Evolutionary conservation across 306 rosid genomes (phyloP).

Genomic region (Medicago arabica): DNA sequence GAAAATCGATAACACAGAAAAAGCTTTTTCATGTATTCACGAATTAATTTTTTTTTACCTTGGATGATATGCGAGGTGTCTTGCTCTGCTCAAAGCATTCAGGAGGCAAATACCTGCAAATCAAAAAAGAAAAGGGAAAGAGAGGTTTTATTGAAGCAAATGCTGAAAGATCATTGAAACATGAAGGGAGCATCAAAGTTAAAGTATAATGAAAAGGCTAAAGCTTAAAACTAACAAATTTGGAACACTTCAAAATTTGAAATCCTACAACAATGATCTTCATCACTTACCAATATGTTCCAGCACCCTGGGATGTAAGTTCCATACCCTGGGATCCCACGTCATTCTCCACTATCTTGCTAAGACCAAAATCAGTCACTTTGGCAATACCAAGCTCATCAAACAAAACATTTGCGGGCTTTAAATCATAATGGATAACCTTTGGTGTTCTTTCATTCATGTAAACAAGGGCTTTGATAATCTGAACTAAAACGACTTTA

Average conservation of each 20-base stretch:
- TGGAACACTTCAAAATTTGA: conserved; percentile 28
- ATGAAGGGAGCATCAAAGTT: too few relatives aligned
- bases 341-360: conserved; percentile 96
- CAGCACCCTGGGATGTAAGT: conserved; percentile 99
- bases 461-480: conserved; percentile 91
- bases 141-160: conserved; percentile 2
- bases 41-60: too few relatives aligned
- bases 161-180: not conserved
- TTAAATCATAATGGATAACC: conserved; percentile 95
- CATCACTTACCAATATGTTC: conserved; percentile 91
- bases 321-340: conserved; percentile 99
- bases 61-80: too few relatives aligned
- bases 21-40: too few relatives aligned
- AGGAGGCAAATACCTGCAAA: conserved; percentile 75
- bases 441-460: conserved; percentile 87
- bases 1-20: too few relatives aligned
- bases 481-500: conserved; percentile 83
- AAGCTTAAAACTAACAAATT: conserved; percentile 19
- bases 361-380: conserved; percentile 99
- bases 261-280: conserved; percentile 37
- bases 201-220: too few relatives aligned
- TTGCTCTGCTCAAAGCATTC: too few relatives aligned
- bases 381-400: conserved; percentile 95
- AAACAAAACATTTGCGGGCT: conserved; percentile 99
- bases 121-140: conserved; percentile 18